These are phyloP conservation scores for Leptographium procerum DNA, from an alignment of 2,329 filamentous ascomycete genomes.

Conservation along the genomic window DNA sequence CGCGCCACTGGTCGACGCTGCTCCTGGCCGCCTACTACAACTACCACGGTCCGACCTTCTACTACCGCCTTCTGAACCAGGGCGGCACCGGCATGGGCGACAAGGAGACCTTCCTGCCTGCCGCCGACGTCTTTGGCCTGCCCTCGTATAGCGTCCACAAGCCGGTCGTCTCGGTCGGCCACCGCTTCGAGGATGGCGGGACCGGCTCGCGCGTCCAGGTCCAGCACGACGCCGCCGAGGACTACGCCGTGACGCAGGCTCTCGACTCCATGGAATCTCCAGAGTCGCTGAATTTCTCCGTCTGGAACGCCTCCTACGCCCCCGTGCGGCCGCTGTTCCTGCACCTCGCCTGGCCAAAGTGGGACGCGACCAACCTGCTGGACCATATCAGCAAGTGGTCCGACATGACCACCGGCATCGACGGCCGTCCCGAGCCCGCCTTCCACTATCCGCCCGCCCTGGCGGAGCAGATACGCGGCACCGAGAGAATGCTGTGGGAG, in stretches of 20 bases:
- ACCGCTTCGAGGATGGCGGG: slow-evolving; percentile 17
- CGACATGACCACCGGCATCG: slow-evolving; percentile 13
- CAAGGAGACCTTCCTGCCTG: slow-evolving; percentile 36
- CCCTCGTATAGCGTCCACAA: slow-evolving; percentile 28
- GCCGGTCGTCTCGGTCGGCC: slow-evolving; percentile 20
- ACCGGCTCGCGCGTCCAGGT: slow-evolving; percentile 16
- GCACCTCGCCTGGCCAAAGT: slow-evolving; percentile 24
- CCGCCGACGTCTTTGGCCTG: slow-evolving; percentile 26
- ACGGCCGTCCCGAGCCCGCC: slow-evolving; percentile 17
- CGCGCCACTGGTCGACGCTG: slow-evolving; percentile 31
- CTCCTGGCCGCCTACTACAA: slow-evolving; percentile 43
- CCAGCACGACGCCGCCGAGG: slow-evolving; percentile 19
- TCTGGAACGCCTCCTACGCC: not conserved
- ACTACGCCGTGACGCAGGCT: slow-evolving; percentile 12
- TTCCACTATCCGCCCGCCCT: slow-evolving; percentile 16
- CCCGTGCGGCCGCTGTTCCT: slow-evolving; percentile 20
- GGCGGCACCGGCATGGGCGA: slow-evolving; percentile 31
- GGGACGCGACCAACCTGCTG: slow-evolving; percentile 19
- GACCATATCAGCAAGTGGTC: slow-evolving; percentile 13
- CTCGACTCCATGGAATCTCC: no score
- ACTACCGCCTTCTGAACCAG: slow-evolving; percentile 37
- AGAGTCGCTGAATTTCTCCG: not conserved
- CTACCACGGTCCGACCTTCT: slow-evolving; percentile 38
- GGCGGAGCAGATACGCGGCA: slow-evolving; percentile 17
- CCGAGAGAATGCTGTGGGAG: slow-evolving; percentile 22